Conservation (phyloP, 2,329 filamentous ascomycete genomes). For the Zelopaecilomyces penicillatus region DNA sequence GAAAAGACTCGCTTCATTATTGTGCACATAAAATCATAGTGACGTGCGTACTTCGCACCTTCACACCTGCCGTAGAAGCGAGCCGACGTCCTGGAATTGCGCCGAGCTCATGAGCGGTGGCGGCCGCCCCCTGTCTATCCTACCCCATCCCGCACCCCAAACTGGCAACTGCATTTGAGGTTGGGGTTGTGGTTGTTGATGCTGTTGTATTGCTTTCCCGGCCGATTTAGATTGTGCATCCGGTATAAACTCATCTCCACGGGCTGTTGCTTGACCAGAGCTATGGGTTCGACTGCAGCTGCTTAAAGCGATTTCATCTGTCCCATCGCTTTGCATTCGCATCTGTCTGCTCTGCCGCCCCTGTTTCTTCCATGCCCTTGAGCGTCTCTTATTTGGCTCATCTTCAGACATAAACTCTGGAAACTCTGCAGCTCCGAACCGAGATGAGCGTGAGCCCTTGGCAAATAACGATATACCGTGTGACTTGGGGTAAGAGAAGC, state of each 20-base stretch:
- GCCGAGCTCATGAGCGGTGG: slow-evolving; percentile 14
- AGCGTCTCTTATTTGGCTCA: slow-evolving; percentile 9
- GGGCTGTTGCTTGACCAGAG: background rate
- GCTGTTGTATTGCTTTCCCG: background rate
- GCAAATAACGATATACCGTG: slow-evolving; percentile 15
- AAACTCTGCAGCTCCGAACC: slow-evolving; percentile 35
- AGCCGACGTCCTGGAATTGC: slow-evolving; percentile 10
- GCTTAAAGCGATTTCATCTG: slow-evolving; percentile 25
- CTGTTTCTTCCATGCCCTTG: no score
- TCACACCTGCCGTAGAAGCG: background rate
- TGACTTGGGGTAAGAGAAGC: slow-evolving; percentile 38
- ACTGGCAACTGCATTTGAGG: slow-evolving; percentile 13
- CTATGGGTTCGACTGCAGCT: slow-evolving; percentile 14
- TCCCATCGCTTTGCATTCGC: slow-evolving; percentile 19
- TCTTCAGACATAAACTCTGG: slow-evolving; percentile 28
- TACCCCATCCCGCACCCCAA: slow-evolving; percentile 24
- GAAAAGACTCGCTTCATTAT: background rate
- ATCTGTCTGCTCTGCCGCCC: slow-evolving; percentile 13
- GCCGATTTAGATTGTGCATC: background rate
- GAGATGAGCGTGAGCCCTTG: slow-evolving; percentile 21
- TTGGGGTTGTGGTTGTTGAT: slow-evolving; percentile 1
- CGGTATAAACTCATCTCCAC: background rate
- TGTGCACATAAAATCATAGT: background rate
- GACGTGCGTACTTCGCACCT: background rate
- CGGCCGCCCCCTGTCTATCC: slow-evolving; percentile 20